These are phyloP conservation scores for Escovopsis weberi DNA, from an alignment of 2,329 filamentous ascomycete genomes.

Conservation along the genomic window DNA sequence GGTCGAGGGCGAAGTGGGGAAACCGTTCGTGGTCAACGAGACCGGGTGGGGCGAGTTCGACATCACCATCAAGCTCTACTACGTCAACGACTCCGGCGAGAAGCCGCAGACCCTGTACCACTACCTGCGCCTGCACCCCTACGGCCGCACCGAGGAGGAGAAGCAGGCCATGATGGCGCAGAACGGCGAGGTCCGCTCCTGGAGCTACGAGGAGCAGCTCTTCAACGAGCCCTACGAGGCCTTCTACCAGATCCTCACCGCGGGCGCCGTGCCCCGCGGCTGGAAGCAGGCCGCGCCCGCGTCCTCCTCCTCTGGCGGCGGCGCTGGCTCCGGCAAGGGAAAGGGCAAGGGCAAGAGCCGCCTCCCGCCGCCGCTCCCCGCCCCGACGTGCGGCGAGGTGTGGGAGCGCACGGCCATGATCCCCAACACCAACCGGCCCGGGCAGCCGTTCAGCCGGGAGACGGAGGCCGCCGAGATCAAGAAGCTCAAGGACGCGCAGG, in stretches of 20 bases:
- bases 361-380: constrained; percentile 23
- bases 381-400: constrained; percentile 31
- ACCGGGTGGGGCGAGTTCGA: constrained; percentile 98
- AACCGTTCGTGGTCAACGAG: constrained; percentile 70
- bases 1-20: constrained; percentile 55
- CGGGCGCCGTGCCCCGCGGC: constrained; percentile 44
- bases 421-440: constrained; percentile 49
- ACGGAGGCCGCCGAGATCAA: constrained; percentile 51
- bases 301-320: constrained; percentile 24
- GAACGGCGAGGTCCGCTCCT: constrained; percentile 54
- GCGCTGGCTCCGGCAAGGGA: constrained; percentile 36
- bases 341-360: constrained; percentile 35
- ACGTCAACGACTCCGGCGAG: constrained; percentile 72
- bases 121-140: constrained; percentile 80
- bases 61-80: constrained; percentile 90
- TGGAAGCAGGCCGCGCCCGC: constrained; percentile 34
- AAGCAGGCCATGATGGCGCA: constrained; percentile 43
- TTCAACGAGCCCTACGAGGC: constrained; percentile 95
- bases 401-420: constrained; percentile 61
- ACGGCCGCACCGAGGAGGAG: constrained; percentile 66
- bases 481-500: constrained; percentile 47
- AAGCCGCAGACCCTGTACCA: constrained; percentile 96
- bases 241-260: constrained; percentile 77
- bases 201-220: constrained; percentile 84
- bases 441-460: constrained; percentile 59